Conservation (phyloP, 495 filamentous ascomycete genomes). For the Choiromyces venosus region DNA sequence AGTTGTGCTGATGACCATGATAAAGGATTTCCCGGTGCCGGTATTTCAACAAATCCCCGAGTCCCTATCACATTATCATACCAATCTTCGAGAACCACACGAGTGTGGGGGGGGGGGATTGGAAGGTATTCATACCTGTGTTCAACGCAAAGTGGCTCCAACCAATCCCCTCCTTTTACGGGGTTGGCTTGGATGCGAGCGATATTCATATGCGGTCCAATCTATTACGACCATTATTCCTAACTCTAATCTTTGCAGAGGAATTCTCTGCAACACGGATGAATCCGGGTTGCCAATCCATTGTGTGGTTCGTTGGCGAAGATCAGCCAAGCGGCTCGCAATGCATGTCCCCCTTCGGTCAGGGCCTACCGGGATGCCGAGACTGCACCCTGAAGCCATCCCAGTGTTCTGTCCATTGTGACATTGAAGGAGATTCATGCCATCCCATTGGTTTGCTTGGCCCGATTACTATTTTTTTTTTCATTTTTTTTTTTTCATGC, state of each 20-base stretch:
- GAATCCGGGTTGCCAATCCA: background rate
- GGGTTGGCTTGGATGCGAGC: background rate
- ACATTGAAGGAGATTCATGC: background rate
- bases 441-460: background rate
- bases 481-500: too few relatives aligned
- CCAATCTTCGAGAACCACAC: background rate
- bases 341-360: background rate
- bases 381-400: background rate
- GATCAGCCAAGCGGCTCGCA: background rate
- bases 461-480: background rate
- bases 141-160: background rate
- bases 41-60: background rate
- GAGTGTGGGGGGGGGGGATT: background rate
- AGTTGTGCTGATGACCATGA: background rate
- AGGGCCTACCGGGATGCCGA: background rate
- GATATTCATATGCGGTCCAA: background rate
- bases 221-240: background rate
- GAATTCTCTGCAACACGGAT: background rate
- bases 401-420: background rate
- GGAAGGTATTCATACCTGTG: background rate
- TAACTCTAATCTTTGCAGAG: background rate
- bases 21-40: background rate
- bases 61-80: background rate
- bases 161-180: background rate
- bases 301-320: background rate